These are phyloP conservation scores for Murraya koenigii DNA, from an alignment of 345 rosid species.

Conservation along the genomic window DNA sequence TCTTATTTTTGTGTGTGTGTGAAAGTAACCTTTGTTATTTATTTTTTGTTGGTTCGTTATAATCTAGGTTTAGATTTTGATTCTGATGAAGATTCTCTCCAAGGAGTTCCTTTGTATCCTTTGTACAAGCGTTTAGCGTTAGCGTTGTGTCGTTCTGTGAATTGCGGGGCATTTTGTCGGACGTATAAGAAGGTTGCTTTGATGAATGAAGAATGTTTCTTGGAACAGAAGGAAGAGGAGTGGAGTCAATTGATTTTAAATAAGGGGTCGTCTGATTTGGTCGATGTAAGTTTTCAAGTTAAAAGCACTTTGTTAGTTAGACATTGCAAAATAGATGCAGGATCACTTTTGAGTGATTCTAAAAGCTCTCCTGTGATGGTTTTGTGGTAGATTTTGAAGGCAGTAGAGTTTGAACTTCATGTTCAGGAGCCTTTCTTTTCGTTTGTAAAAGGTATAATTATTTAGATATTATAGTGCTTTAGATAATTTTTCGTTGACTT, in stretches of 20 bases:
- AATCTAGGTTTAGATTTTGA: slow-evolving; percentile 4
- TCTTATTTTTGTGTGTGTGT: not conserved
- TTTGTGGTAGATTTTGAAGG: slow-evolving; percentile 34
- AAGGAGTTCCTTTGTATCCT: slow-evolving; percentile 52
- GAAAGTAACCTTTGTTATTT: not conserved
- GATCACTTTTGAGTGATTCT: not conserved
- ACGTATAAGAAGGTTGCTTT: slow-evolving; percentile 22
- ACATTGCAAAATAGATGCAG: not conserved
- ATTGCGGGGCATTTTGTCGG: slow-evolving; percentile 28
- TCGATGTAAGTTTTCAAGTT: slow-evolving; percentile 28
- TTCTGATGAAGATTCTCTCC: slow-evolving; percentile 22
- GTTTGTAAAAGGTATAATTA: slow-evolving; percentile 38
- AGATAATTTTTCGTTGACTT: not conserved
- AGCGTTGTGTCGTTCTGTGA: slow-evolving; percentile 38
- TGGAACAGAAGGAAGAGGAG: slow-evolving; percentile 35
- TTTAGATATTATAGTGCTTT: not conserved
- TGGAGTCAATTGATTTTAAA: slow-evolving; percentile 37
- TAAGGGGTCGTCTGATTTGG: slow-evolving; percentile 33
- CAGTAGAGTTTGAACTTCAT: slow-evolving; percentile 34
- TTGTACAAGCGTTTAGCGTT: slow-evolving; percentile 47
- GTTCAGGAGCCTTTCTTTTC: slow-evolving; percentile 53
- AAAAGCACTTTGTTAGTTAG: not conserved
- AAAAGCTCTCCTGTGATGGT: not conserved
- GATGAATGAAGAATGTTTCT: slow-evolving; percentile 20
- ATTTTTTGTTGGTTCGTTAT: not conserved